Evolutionary conservation across 345 rosid genomes (phyloP).

Genomic region (Ricinus communis): DNA sequence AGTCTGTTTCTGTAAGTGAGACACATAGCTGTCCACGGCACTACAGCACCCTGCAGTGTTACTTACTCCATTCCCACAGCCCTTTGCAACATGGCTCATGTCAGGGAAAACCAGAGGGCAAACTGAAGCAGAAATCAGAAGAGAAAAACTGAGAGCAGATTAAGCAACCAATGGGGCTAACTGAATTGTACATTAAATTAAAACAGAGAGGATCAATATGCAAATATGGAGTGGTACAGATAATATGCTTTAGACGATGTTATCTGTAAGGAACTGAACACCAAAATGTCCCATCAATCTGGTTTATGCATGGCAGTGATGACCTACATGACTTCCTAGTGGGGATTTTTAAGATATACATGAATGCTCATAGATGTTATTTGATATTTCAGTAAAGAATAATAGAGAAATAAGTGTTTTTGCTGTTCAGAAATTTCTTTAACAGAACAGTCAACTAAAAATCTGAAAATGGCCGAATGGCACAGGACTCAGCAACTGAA

Average conservation of each 20-base stretch:
- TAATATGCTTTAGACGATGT: background rate
- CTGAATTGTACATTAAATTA: background rate
- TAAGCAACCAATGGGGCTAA: background rate
- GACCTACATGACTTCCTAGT: background rate
- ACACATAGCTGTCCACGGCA: conserved; percentile 77
- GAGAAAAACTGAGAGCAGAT: conserved; percentile 1
- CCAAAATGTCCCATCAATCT: background rate
- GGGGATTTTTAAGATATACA: background rate
- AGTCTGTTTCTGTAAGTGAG: conserved; percentile 93
- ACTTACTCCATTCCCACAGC: conserved; percentile 54
- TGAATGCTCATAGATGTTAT: too few relatives aligned
- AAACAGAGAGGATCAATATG: background rate
- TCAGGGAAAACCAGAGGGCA: conserved; percentile 87
- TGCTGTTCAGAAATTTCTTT: background rate
- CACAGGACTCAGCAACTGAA: background rate
- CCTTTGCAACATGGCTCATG: conserved; percentile 61
- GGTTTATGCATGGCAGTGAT: background rate
- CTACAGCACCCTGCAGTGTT: conserved; percentile 65
- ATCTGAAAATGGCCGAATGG: background rate
- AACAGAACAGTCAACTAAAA: background rate
- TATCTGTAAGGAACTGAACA: background rate
- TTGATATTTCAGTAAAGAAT: too few relatives aligned
- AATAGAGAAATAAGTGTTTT: too few relatives aligned
- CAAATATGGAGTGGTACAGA: background rate
- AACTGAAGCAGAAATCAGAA: conserved; percentile 45